phyloP scores from a whole-genome alignment of 2,329 filamentous ascomycete genomes.

The Phialemoniopsis sp. region DNA sequence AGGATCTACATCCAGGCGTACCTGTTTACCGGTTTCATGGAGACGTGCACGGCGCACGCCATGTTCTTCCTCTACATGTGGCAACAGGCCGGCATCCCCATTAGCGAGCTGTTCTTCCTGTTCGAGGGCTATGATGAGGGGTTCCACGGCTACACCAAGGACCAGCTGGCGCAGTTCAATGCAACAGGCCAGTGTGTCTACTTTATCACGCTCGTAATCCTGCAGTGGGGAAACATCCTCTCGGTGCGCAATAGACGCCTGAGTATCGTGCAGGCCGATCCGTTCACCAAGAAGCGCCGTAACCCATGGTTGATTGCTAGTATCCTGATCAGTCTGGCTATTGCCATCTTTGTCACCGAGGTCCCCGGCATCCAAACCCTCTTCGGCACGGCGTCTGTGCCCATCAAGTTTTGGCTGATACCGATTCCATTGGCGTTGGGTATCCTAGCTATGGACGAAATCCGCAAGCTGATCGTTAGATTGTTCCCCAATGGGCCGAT shows the following conservation, averaged over 20 bases:
- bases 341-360: conserved; percentile 50
- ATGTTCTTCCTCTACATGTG: conserved; percentile 54
- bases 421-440: conserved; percentile 45
- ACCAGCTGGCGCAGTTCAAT: conserved; percentile 42
- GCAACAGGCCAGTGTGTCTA: conserved; percentile 46
- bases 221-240: conserved; percentile 51
- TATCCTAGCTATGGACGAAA: conserved; percentile 46
- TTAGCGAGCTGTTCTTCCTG: conserved; percentile 41
- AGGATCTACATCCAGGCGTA: conserved; percentile 49
- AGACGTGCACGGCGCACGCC: conserved; percentile 41
- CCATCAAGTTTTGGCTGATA: conserved; percentile 48
- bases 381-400: conserved; percentile 44
- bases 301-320: conserved; percentile 45
- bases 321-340: conserved; percentile 40
- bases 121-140: conserved; percentile 43
- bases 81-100: conserved; percentile 39
- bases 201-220: conserved; percentile 48
- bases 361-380: conserved; percentile 42
- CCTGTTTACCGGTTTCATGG: conserved; percentile 47
- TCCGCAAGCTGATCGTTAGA: conserved; percentile 44
- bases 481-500: conserved; percentile 36
- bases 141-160: conserved; percentile 42
- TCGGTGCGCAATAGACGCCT: conserved; percentile 46
- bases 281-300: conserved; percentile 37
- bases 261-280: conserved; percentile 47